These are phyloP conservation scores for Kazachstania africana DNA, from an alignment of 805 yeast genomes.

Conservation along the genomic window DNA sequence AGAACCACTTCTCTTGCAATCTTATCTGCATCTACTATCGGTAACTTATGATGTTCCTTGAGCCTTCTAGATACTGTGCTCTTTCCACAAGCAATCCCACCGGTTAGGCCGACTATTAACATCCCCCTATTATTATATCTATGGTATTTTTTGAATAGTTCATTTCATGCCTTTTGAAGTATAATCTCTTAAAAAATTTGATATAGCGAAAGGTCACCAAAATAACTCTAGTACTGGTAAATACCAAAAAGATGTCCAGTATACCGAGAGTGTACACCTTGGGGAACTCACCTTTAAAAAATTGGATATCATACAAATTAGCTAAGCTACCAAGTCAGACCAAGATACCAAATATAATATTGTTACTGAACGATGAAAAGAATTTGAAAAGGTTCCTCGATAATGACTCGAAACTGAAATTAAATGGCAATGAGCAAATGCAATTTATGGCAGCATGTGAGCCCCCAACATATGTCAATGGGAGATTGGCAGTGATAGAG, in stretches of 20 bases:
- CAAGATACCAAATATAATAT: constrained; percentile 29
- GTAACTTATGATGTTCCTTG: constrained; percentile 36
- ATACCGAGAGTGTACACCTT: constrained; percentile 30
- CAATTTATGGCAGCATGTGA: constrained; percentile 25
- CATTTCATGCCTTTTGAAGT: too few relatives aligned
- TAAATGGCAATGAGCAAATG: constrained; percentile 2
- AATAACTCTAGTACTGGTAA: background rate
- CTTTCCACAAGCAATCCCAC: constrained; percentile 96
- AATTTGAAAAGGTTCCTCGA: constrained; percentile 31
- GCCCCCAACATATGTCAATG: constrained; percentile 23
- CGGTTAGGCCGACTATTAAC: constrained; percentile 92
- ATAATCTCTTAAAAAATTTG: too few relatives aligned
- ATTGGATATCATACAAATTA: constrained; percentile 34
- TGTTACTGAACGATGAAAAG: constrained; percentile 33
- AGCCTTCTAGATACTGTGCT: constrained; percentile 70
- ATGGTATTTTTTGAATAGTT: background rate
- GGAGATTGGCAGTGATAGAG: constrained; percentile 27
- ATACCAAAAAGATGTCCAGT: constrained; percentile 7
- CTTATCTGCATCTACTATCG: constrained; percentile 79
- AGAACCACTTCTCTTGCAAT: constrained; percentile 78
- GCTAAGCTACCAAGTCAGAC: constrained; percentile 30
- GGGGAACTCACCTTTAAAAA: constrained; percentile 33
- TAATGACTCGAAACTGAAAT: constrained; percentile 30
- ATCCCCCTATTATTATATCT: constrained; percentile 24
- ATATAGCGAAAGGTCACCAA: too few relatives aligned